Evolutionary conservation across 306 rosid species (phyloP), one percentile per base, ranked within the genome.

Genomic region (Trifolium fragiferum): DNA sequence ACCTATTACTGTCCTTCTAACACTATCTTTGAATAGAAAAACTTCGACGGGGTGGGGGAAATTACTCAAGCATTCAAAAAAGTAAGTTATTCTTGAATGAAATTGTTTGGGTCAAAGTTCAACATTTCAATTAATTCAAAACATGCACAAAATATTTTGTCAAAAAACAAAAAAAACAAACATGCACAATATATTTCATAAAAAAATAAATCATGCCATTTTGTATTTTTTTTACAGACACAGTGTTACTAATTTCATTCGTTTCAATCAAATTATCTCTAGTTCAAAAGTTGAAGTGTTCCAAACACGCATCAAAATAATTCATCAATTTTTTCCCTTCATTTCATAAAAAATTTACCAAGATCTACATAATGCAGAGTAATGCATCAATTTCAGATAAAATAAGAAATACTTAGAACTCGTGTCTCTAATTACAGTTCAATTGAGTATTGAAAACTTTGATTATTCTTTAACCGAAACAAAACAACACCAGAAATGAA

Each of bases 241-340:
- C 57, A 23, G 8, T 4, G 23, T 23, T 14, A 41, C 32, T 66
- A 67, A 67, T 44, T 44, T 40, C 21, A 44, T 21, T 67, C 57
- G 23, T 44, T 67, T 67, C 58, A 67, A 67, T 66, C 40, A 0
- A 67, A 67, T 67, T 67, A 40, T 66, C 20, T 30, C 25, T 14
- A 5, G 19, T 7, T 67, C 23, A 15, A 67, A 64, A 44, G 40
- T 23, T 4, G 5, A 67, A 47, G 5, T 27, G 20, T 14, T 66
- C 71, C 37, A 44, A 21, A 21, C 13, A 66, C 35, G 13, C 38
- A 14, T 21, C 3, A 8, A 66, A 12, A 20, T 11, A 13, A 66
- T 43, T 21, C 54, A 66, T 3, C 20, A 20, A 66, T 21, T 66
- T 21, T 66, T 44, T 40, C 40, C 23, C 1, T 67, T 27, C 0